Base-by-base conservation (phyloP, 768 basidiomycete genomes). In the Pleurotus eryngii region DNA sequence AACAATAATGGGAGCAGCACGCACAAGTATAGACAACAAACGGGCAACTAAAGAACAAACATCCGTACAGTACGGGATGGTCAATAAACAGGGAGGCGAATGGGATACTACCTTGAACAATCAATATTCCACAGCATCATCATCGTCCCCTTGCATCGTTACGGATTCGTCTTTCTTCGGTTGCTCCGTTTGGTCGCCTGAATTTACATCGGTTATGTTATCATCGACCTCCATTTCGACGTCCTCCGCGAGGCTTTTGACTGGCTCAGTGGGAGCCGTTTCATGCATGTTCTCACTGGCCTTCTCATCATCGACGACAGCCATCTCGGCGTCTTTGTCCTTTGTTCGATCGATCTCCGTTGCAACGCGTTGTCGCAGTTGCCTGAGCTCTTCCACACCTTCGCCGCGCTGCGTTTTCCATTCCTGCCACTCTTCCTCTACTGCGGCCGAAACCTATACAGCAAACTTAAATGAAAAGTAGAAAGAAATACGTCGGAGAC, bases 111-210 rank as follows among this genome's bases (percentile, higher is more conserved):
- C 49, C 59, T 43, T 49, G 48, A 27, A 20, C 11, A n/a, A 38
- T 65, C 78, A 90, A 73, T 90, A 91, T 73, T 91, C 89, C 46
- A 91, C 87, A 9, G 87, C 89, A 66, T 90, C 89, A 60, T 90
- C 89, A 61, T 88, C 89, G 57, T 90, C 87, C 49, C 82, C 85
- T 61, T 80, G 83, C 72, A 81, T 79, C 6, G 77, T 67, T 38
- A 76, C 69, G 26, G 77, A 63, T 56, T 84, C 82, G 49, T 83
- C 83, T 64, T 83, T 82, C 65, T 78, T 78, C 30, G 30, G 12
- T 37, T 51, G 49, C 59, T 81, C 79, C 46, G 67, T 62, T 60
- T 76, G 77, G 47, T 65, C 59, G 58, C 65, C 64, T 55, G 79
- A 75, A 62, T 76, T 75, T 57, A 65, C 71, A 64, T 67, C 72